Evolutionary conservation across 2,329 filamentous ascomycete genomes (phyloP).

Genomic region (Colletotrichum sansevieriae): DNA sequence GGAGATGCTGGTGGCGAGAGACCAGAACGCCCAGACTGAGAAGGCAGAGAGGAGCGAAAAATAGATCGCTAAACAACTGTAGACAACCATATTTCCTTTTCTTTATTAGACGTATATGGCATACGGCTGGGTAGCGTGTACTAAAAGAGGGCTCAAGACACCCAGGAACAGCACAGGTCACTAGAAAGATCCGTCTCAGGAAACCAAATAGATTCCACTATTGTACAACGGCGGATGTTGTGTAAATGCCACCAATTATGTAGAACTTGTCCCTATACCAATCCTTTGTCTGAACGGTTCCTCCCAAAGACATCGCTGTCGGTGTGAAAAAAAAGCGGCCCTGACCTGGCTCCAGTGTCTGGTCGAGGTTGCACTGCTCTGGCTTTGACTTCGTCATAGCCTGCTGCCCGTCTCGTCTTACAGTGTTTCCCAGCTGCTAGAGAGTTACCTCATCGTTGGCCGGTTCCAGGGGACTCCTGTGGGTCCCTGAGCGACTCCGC

Average conservation of each 20-base stretch:
- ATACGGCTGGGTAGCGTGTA: conserved; percentile 43
- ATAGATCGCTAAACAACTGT: conserved; percentile 40
- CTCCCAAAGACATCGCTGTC: not conserved
- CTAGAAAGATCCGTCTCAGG: conserved; percentile 42
- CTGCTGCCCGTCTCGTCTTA: conserved; percentile 29
- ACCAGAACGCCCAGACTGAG: conserved; percentile 47
- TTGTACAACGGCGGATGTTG: conserved; percentile 32
- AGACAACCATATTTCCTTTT: conserved; percentile 44
- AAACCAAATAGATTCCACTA: conserved; percentile 42
- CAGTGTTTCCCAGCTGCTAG: conserved; percentile 34
- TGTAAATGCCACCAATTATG: conserved; percentile 13
- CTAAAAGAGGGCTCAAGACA: conserved; percentile 41
- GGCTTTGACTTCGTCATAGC: conserved; percentile 40
- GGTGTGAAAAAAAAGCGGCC: conserved; percentile 11
- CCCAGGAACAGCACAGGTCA: conserved; percentile 40
- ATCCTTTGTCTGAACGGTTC: not conserved
- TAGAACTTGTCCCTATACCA: not conserved
- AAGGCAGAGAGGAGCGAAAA: conserved; percentile 57
- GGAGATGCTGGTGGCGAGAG: conserved; percentile 51
- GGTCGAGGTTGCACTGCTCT: conserved; percentile 26
- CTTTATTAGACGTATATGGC: conserved; percentile 42
- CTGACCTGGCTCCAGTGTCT: conserved; percentile 14
- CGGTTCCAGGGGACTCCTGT: not conserved
- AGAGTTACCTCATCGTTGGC: conserved; percentile 29
- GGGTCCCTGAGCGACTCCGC: conserved; percentile 27